Percentiles rank a stretch among this genome's conserved stretches.
These are phyloP conservation scores for Neonectria magnoliae DNA, from an alignment of 2,329 filamentous ascomycete genomes.

Conservation along the genomic window DNA sequence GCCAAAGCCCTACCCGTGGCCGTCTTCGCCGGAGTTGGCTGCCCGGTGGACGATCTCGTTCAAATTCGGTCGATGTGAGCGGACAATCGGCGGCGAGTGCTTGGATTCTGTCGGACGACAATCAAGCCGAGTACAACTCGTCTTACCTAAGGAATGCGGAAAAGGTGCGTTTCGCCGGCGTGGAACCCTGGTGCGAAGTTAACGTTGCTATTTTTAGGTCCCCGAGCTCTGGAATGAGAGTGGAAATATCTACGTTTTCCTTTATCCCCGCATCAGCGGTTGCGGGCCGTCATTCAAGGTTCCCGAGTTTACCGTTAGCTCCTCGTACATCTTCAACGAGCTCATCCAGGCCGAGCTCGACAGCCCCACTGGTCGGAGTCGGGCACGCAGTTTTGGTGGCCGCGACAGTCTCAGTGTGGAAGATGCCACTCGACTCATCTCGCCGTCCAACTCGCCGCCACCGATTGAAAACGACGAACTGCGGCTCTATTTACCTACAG, in stretches of 20 bases:
- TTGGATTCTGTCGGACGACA: conserved; percentile 66
- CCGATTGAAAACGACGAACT: conserved; percentile 54
- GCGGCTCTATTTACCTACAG: conserved; percentile 64
- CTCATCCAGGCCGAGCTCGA: conserved; percentile 59
- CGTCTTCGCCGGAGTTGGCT: conserved; percentile 65
- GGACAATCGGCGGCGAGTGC: conserved; percentile 47
- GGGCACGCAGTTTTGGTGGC: conserved; percentile 58
- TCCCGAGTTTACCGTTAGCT: conserved; percentile 61
- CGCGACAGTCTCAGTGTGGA: conserved; percentile 59
- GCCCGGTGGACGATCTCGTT: conserved; percentile 61
- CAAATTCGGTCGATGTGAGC: conserved; percentile 55
- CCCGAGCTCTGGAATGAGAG: conserved; percentile 73
- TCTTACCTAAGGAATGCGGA: conserved; percentile 62
- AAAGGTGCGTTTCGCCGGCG: conserved; percentile 54
- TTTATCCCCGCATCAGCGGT: conserved; percentile 62
- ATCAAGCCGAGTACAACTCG: conserved; percentile 65
- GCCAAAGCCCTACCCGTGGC: conserved; percentile 57
- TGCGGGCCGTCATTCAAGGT: conserved; percentile 70
- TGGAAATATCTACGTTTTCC: conserved; percentile 66
- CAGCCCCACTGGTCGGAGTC: conserved; percentile 44
- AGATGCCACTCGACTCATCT: conserved; percentile 56
- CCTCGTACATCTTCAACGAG: conserved; percentile 65
- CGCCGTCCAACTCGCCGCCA: conserved; percentile 52
- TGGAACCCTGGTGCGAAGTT: conserved; percentile 26
- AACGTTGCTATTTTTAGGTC: conserved; percentile 54